These are phyloP conservation scores for Amaranthus hypochondriacus DNA, from an alignment of 148 eudicot species.

Conservation along the genomic window DNA sequence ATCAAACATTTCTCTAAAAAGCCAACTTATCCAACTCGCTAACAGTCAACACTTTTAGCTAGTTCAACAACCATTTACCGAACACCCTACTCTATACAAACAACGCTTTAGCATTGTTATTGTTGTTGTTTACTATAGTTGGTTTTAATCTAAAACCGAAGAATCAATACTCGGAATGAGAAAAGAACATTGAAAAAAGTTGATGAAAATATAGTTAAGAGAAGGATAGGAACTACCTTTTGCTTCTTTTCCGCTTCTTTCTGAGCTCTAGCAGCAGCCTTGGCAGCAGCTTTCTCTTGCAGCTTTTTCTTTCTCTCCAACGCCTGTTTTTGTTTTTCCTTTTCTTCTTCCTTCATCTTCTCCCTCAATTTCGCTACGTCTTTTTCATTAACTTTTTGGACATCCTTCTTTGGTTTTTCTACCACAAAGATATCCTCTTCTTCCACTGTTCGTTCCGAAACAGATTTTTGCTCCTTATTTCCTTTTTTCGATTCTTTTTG, in stretches of 20 bases:
- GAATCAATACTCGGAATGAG: no score
- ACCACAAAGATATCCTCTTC: slow-evolving; percentile 32
- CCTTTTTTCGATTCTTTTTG: slow-evolving; percentile 39
- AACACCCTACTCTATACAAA: no score
- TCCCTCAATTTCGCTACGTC: slow-evolving; percentile 60
- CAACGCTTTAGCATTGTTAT: no score
- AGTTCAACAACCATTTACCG: no score
- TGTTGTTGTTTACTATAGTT: no score
- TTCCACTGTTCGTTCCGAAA: slow-evolving; percentile 28
- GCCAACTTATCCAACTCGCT: no score
- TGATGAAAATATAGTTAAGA: no score
- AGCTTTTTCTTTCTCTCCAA: slow-evolving; percentile 83
- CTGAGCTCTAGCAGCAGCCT: slow-evolving; percentile 79
- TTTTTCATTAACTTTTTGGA: slow-evolving; percentile 31
- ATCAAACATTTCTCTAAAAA: no score
- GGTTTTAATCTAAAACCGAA: no score
- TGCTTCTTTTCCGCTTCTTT: slow-evolving; percentile 95
- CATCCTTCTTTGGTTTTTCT: slow-evolving; percentile 34
- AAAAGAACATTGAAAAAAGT: no score
- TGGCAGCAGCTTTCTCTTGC: slow-evolving; percentile 83
- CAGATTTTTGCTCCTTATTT: slow-evolving; percentile 23
- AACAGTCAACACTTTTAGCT: no score
- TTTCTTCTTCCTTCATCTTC: slow-evolving; percentile 66
- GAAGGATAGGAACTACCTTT: slow-evolving; percentile 41
- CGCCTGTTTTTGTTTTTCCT: slow-evolving; percentile 68